phyloP scores from a whole-genome alignment of 2,329 filamentous ascomycete genomes.

The Hypomyces rosellus region DNA sequence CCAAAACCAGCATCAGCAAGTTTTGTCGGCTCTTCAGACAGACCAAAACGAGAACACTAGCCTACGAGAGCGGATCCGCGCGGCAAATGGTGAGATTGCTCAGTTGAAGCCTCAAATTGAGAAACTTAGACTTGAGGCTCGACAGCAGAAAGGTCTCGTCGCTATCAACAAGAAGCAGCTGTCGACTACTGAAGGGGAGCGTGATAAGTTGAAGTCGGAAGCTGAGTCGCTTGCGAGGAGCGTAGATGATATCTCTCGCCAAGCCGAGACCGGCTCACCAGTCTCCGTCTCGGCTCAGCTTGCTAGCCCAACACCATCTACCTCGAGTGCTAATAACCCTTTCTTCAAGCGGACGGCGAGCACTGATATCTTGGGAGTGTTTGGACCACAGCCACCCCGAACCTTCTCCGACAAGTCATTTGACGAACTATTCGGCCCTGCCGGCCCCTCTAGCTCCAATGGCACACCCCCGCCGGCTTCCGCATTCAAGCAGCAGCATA shows the following conservation, averaged over 20 bases:
- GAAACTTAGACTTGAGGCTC: slow-evolving; percentile 83
- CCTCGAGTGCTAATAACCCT: slow-evolving; percentile 78
- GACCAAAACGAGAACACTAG: slow-evolving; percentile 84
- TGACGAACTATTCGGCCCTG: slow-evolving; percentile 78
- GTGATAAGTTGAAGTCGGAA: slow-evolving; percentile 80
- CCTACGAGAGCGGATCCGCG: slow-evolving; percentile 81
- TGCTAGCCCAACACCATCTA: slow-evolving; percentile 63
- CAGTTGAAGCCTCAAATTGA: slow-evolving; percentile 87
- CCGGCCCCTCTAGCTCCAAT: slow-evolving; percentile 44
- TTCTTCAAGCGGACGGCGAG: slow-evolving; percentile 75
- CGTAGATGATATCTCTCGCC: slow-evolving; percentile 52
- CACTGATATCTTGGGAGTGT: slow-evolving; percentile 52
- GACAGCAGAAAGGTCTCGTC: slow-evolving; percentile 92
- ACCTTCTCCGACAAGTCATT: slow-evolving; percentile 61
- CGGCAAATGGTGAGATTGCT: slow-evolving; percentile 73
- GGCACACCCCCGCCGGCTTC: slow-evolving; percentile 33
- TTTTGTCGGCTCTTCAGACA: slow-evolving; percentile 66
- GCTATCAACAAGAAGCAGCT: slow-evolving; percentile 99
- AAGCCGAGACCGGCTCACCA: slow-evolving; percentile 45
- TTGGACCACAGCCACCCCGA: slow-evolving; percentile 41
- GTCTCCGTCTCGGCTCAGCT: slow-evolving; percentile 44
- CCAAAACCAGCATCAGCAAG: slow-evolving; percentile 73
- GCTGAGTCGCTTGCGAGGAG: slow-evolving; percentile 61
- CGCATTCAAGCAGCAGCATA: slow-evolving; percentile 47
- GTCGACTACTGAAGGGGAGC: slow-evolving; percentile 78